Conservation (phyloP, 305 asterid genomes). For the Fraxinus albicans region DNA sequence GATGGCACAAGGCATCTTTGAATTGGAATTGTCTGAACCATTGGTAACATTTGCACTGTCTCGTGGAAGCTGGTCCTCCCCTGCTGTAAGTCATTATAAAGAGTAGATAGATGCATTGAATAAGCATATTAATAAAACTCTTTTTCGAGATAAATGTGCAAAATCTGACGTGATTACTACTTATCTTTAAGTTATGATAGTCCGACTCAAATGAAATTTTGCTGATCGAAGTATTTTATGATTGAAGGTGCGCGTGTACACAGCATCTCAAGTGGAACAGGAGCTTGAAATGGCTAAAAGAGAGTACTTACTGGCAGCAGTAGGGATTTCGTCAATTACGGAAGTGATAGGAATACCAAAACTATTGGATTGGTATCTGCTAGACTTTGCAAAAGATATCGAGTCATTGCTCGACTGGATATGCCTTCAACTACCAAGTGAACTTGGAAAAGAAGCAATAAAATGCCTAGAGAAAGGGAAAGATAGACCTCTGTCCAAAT, state of each 20-base stretch:
- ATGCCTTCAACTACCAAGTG: slow-evolving; percentile 63
- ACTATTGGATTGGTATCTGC: slow-evolving; percentile 67
- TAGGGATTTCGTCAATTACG: slow-evolving; percentile 50
- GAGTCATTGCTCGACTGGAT: slow-evolving; percentile 74
- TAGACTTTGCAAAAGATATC: slow-evolving; percentile 72
- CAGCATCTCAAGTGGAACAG: slow-evolving; percentile 56
- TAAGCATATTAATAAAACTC: background rate
- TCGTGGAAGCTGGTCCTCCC: slow-evolving; percentile 87
- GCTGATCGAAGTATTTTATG: background rate
- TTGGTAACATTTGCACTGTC: slow-evolving; percentile 77
- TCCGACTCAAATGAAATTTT: background rate
- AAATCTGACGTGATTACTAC: background rate
- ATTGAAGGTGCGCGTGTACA: slow-evolving; percentile 65
- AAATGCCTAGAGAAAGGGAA: slow-evolving; percentile 54
- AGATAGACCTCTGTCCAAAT: slow-evolving; percentile 39
- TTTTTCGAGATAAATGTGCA: background rate
- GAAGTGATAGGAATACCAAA: slow-evolving; percentile 60
- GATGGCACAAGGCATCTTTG: slow-evolving; percentile 47
- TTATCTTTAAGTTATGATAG: background rate
- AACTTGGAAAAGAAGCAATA: slow-evolving; percentile 66
- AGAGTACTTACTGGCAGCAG: slow-evolving; percentile 65
- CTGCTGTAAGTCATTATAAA: slow-evolving; percentile 63
- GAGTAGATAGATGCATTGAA: background rate
- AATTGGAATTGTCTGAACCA: slow-evolving; percentile 74
- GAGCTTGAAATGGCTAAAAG: slow-evolving; percentile 67